These are phyloP conservation scores for Alternaria ventricosa DNA, from an alignment of 2,329 filamentous ascomycete species.

Conservation along the genomic window DNA sequence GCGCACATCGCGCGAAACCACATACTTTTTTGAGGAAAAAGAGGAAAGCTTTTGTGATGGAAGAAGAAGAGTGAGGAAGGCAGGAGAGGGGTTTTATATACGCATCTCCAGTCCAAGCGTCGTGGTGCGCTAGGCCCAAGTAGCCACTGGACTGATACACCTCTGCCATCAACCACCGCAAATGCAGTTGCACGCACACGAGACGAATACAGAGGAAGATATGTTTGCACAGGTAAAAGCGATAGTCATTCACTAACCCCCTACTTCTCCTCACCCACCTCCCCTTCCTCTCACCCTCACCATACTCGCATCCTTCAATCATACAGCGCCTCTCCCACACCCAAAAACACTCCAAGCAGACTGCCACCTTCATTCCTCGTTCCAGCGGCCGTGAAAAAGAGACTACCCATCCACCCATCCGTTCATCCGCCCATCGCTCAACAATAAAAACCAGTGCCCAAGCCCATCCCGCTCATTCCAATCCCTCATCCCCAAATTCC, in stretches of 20 bases:
- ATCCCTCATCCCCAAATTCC: neutral
- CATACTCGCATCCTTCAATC: neutral
- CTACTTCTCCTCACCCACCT: neutral
- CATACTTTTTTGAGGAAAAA: too few relatives aligned
- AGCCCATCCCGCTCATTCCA: neutral
- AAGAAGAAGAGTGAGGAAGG: neutral
- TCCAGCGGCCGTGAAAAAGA: neutral
- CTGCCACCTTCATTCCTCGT: too few relatives aligned
- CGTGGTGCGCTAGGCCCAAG: neutral
- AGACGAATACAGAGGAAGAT: neutral
- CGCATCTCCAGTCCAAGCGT: neutral
- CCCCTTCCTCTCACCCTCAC: neutral
- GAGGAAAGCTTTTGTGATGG: neutral
- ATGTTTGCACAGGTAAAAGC: neutral
- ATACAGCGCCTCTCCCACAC: neutral
- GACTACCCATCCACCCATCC: neutral
- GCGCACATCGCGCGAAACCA: too few relatives aligned
- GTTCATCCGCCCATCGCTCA: neutral
- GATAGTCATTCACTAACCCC: neutral
- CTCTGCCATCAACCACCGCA: neutral
- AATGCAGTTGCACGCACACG: neutral
- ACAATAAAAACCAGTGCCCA: neutral
- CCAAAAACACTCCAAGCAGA: neutral
- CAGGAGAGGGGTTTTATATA: neutral
- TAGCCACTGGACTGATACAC: neutral